Evolutionary conservation across 2,329 filamentous ascomycete species (phyloP).

Genomic region (Dothidotthia symphoricarpi): DNA sequence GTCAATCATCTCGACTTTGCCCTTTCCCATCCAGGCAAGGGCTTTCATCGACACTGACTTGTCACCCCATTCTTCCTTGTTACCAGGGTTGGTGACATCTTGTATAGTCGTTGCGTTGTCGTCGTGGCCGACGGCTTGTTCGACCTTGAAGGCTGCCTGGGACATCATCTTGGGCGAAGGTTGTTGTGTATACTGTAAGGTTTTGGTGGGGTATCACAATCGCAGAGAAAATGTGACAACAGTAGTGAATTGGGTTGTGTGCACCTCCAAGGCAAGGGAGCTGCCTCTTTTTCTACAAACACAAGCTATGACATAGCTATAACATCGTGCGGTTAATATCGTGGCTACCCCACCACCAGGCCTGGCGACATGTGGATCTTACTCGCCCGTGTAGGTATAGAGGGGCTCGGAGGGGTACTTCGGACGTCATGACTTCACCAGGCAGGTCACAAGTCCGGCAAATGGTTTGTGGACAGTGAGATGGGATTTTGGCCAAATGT

Average conservation of each 20-base stretch:
- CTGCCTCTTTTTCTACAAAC: slow-evolving; percentile 16
- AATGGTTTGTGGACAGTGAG: slow-evolving; percentile 13
- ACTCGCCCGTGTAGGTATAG: slow-evolving; percentile 19
- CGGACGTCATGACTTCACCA: slow-evolving; percentile 32
- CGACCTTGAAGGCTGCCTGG: slow-evolving; percentile 62
- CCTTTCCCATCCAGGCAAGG: slow-evolving; percentile 78
- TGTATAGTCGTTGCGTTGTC: slow-evolving; percentile 65
- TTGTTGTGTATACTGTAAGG: slow-evolving; percentile 6
- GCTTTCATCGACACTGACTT: slow-evolving; percentile 70
- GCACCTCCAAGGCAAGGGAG: not conserved
- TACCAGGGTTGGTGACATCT: slow-evolving; percentile 65
- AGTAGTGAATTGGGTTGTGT: not conserved
- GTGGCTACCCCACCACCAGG: slow-evolving; percentile 18
- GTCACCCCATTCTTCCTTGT: slow-evolving; percentile 43
- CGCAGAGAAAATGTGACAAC: not conserved
- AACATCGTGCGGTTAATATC: slow-evolving; percentile 9
- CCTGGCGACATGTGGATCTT: slow-evolving; percentile 16
- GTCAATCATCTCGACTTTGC: slow-evolving; percentile 68
- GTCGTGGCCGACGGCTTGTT: slow-evolving; percentile 67
- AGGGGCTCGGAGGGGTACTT: slow-evolving; percentile 25
- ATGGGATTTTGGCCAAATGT: slow-evolving; percentile 20
- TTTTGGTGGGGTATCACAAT: slow-evolving; percentile 7
- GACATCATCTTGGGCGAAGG: slow-evolving; percentile 32
- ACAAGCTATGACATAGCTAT: slow-evolving; percentile 25
- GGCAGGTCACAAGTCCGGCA: slow-evolving; percentile 19